Percentiles rank a stretch among this genome's conserved stretches.
Evolutionary conservation across 2,329 filamentous ascomycete species (phyloP).

Genomic region (Colletotrichum liaoningense): DNA sequence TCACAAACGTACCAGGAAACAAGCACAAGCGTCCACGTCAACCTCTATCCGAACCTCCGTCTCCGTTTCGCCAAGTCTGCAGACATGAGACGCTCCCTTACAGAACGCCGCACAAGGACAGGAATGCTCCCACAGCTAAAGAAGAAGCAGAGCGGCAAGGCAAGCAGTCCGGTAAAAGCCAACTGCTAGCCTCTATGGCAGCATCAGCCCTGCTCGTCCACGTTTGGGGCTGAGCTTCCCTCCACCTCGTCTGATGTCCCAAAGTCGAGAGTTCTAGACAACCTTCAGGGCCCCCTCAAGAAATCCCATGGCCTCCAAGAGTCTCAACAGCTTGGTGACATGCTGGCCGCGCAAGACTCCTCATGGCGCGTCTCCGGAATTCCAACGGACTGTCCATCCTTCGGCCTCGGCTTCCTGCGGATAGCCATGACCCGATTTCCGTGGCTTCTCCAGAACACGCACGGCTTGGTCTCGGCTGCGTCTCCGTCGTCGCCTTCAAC

Average conservation of each 20-base stretch:
- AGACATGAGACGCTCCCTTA: constrained; percentile 21
- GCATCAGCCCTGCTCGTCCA: constrained; percentile 23
- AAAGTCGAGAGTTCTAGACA: constrained; percentile 18
- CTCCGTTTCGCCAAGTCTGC: constrained; percentile 24
- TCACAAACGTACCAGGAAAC: not conserved
- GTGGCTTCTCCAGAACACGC: constrained; percentile 1
- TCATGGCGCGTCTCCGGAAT: constrained; percentile 6
- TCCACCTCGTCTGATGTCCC: constrained; percentile 21
- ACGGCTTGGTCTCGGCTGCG: not conserved
- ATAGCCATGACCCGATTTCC: constrained; percentile 16
- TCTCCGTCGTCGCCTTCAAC: not conserved
- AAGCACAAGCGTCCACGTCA: not conserved
- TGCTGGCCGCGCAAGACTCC: constrained; percentile 23
- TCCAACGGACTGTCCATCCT: not conserved
- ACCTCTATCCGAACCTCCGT: constrained; percentile 16
- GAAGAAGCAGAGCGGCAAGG: too few species aligned
- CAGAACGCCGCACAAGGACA: not conserved
- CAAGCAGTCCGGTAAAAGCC: not conserved
- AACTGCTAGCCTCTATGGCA: not conserved
- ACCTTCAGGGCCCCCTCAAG: not conserved
- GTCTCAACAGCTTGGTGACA: not conserved
- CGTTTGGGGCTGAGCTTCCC: constrained; percentile 34
- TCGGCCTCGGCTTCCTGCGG: constrained; percentile 9
- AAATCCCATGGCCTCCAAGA: not conserved
- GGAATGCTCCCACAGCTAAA: too few species aligned